Conservation (phyloP, 139 green algal species). For the Picochlorum sp. region DNA sequence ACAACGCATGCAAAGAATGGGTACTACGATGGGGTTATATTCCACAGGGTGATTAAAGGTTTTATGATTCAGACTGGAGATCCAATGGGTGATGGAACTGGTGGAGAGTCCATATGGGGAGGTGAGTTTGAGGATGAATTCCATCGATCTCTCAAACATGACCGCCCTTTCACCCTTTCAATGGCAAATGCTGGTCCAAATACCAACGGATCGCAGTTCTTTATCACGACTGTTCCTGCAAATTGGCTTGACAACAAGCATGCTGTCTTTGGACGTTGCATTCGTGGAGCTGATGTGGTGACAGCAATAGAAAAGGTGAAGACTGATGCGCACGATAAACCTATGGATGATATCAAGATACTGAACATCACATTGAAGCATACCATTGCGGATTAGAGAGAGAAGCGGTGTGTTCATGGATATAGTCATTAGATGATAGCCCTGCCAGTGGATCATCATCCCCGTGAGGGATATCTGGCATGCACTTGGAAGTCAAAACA, state of each 20-base stretch:
- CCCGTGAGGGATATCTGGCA: too few species aligned
- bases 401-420: too few species aligned
- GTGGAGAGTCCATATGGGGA: conserved; percentile 94
- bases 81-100: conserved; percentile 85
- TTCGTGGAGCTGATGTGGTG: conserved; percentile 88
- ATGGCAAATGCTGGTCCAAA: conserved; percentile 80
- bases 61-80: conserved; percentile 71
- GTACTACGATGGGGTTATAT: conserved; percentile 91
- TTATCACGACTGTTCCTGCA: conserved; percentile 83
- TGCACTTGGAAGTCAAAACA: too few species aligned
- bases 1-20: conserved; percentile 83
- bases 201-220: conserved; percentile 63
- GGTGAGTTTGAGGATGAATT: conserved; percentile 98
- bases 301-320: conserved; percentile 85
- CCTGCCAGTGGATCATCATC: too few species aligned
- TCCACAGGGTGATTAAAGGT: conserved; percentile 96
- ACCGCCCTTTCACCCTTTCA: conserved; percentile 70
- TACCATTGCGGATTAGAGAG: conserved; percentile 2
- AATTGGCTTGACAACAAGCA: conserved; percentile 74
- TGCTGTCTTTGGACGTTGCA: conserved; percentile 65
- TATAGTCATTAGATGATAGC: too few species aligned
- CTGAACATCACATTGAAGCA: conserved; percentile 59
- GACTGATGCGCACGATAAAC: conserved; percentile 81
- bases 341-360: conserved; percentile 91
- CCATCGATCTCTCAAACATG: conserved; percentile 74